Percentiles rank a stretch among this genome's conserved stretches.
Evolutionary conservation across 1,284 basidiomycete species (phyloP).

Genomic region (Vanrija sp.): DNA sequence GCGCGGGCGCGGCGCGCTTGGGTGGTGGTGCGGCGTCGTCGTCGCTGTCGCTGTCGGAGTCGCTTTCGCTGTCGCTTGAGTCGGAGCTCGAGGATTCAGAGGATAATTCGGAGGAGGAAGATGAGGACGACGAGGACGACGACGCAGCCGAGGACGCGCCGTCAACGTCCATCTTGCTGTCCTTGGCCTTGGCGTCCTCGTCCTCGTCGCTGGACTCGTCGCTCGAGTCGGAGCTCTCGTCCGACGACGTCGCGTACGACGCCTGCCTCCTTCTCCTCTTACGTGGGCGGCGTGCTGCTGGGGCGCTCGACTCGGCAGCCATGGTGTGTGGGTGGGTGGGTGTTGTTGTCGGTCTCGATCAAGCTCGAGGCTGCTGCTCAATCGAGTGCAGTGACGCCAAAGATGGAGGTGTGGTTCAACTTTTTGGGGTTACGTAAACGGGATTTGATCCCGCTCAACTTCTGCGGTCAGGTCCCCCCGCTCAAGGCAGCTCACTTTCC

Average conservation of each 20-base stretch:
- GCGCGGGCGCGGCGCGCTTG: too few species aligned
- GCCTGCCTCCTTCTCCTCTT: conserved; percentile 38
- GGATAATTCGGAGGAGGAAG: background rate
- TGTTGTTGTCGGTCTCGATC: background rate
- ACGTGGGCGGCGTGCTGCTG: conserved; percentile 16
- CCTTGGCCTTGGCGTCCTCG: background rate
- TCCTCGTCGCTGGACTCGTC: conserved; percentile 24
- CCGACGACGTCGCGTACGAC: conserved; percentile 31
- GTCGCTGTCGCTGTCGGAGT: conserved; percentile 4
- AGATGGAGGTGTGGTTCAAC: conserved; percentile 3
- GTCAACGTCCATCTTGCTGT: conserved; percentile 25
- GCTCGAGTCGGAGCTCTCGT: conserved; percentile 10
- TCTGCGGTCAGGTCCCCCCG: too few species aligned
- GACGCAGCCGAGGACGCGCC: conserved; percentile 13
- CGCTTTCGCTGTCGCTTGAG: conserved; percentile 5
- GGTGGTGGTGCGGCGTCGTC: conserved; percentile 6
- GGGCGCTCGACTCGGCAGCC: conserved; percentile 11
- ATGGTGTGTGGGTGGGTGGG: conserved; percentile 1
- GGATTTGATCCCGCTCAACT: too few species aligned
- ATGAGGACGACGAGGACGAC: conserved; percentile 13
- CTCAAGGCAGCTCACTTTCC: too few species aligned
- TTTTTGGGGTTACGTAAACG: conserved; percentile 11
- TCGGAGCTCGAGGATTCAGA: background rate
- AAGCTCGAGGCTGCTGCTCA: background rate
- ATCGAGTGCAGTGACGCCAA: background rate